Percentiles rank a stretch among this genome's conserved stretches.
Evolutionary conservation across 1,284 basidiomycete species (phyloP).

Genomic region (Moniliophthora roreri): DNA sequence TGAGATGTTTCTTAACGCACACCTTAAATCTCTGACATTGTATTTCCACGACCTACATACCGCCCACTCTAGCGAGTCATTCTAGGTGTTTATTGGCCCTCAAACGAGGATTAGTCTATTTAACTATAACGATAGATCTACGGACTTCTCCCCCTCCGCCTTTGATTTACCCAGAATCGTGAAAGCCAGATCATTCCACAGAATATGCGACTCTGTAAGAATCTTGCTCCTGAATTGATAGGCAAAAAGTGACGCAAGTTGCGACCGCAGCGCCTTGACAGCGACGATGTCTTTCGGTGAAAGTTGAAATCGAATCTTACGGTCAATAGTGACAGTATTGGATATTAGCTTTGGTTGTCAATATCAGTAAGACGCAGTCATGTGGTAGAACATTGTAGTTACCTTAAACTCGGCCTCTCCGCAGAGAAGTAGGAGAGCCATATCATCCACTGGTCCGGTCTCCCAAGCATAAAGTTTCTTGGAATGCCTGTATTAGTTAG

Average conservation of each 20-base stretch:
- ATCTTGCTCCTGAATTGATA: slow-evolving; percentile 64
- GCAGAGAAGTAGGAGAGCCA: slow-evolving; percentile 82
- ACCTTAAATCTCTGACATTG: too few species aligned
- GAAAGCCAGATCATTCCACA: slow-evolving; percentile 75
- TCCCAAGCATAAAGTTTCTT: slow-evolving; percentile 98
- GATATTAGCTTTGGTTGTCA: slow-evolving; percentile 60
- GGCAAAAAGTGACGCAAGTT: slow-evolving; percentile 64
- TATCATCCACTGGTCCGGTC: slow-evolving; percentile 86
- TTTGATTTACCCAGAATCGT: slow-evolving; percentile 55
- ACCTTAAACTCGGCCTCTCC: slow-evolving; percentile 94
- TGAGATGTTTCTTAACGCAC: too few species aligned
- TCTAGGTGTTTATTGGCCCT: too few species aligned
- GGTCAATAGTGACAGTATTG: slow-evolving; percentile 77
- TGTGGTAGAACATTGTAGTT: not conserved
- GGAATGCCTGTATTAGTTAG: slow-evolving; percentile 66
- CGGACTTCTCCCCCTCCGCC: slow-evolving; percentile 22
- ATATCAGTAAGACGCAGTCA: not conserved
- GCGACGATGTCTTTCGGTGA: slow-evolving; percentile 77
- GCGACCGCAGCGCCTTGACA: slow-evolving; percentile 76
- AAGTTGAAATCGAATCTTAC: slow-evolving; percentile 79
- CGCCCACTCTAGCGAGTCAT: too few species aligned
- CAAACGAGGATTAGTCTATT: too few species aligned
- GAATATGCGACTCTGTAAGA: slow-evolving; percentile 56
- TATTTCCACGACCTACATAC: too few species aligned
- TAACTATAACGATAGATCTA: too few species aligned